Conservation (phyloP, 768 basidiomycete genomes). For the Phlegmacium glaucopus region DNA sequence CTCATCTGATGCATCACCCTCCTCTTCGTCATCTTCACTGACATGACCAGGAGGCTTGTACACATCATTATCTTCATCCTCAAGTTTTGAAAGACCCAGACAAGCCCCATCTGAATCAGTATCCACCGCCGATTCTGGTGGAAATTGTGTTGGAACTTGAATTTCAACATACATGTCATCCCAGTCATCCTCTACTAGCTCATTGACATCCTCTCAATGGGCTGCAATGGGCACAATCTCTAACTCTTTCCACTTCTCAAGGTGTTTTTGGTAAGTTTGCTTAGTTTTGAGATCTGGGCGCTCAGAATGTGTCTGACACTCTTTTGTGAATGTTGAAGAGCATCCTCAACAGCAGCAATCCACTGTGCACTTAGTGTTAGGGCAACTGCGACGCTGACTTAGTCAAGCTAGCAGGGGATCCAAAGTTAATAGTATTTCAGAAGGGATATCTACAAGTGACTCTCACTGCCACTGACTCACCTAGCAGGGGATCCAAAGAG, state of each 20-base stretch:
- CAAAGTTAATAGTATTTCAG: too few relatives aligned
- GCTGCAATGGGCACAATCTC: background rate
- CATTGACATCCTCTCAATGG: background rate
- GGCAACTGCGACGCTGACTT: too few relatives aligned
- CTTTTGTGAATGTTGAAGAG: background rate
- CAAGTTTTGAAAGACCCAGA: background rate
- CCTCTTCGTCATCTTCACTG: too few relatives aligned
- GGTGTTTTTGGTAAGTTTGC: background rate
- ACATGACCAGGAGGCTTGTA: too few relatives aligned
- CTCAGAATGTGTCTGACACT: background rate
- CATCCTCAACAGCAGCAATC: background rate
- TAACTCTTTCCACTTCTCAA: background rate
- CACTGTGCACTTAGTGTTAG: too few relatives aligned
- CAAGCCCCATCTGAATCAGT: background rate
- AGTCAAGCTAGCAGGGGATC: too few relatives aligned
- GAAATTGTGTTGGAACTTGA: background rate
- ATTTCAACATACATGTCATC: background rate
- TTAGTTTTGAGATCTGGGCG: background rate
- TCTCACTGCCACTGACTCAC: too few relatives aligned
- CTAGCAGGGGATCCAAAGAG: too few relatives aligned
- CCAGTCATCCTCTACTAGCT: background rate
- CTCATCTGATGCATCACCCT: too few relatives aligned
- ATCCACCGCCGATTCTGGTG: background rate
- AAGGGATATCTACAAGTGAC: too few relatives aligned
- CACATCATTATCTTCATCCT: background rate